Conservation (phyloP, 2,329 filamentous ascomycete genomes). For the Cercospora janseana region DNA sequence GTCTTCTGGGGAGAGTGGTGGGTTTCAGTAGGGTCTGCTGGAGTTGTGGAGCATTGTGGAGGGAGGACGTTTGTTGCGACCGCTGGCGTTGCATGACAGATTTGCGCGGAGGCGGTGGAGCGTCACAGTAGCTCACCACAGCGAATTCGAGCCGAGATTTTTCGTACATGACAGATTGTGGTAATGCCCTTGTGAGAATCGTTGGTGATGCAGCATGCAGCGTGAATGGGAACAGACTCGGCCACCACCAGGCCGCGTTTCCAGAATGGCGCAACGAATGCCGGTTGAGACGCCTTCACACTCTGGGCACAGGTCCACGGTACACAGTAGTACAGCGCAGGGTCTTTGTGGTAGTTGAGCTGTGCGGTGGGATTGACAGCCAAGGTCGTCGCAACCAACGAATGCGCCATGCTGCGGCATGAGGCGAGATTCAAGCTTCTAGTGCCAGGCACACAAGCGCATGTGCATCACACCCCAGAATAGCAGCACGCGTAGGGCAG, state of each 20-base stretch:
- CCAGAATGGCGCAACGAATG: no score
- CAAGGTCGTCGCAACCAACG: background rate
- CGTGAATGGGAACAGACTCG: no score
- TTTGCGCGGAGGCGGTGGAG: background rate
- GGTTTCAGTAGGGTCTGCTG: background rate
- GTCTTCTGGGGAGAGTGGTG: background rate
- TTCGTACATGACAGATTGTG: no score
- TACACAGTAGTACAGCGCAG: background rate
- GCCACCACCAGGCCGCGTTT: no score
- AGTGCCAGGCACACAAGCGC: conserved; percentile 3
- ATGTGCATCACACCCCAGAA: background rate
- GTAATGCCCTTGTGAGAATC: background rate
- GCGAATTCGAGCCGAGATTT: background rate
- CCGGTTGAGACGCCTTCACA: no score
- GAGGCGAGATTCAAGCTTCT: conserved; percentile 4
- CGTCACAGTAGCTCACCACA: conserved; percentile 6
- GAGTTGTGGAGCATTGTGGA: background rate
- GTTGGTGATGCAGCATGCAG: no score
- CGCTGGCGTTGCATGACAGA: background rate
- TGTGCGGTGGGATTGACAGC: background rate
- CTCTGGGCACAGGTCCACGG: no score
- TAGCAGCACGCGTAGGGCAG: background rate
- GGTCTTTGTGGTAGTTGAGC: background rate
- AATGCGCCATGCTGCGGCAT: background rate
- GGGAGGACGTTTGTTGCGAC: background rate